Evolutionary conservation across 148 eudicot species (phyloP), one percentile per base, ranked within the genome.

Genomic region (Euryodendron excelsum): DNA sequence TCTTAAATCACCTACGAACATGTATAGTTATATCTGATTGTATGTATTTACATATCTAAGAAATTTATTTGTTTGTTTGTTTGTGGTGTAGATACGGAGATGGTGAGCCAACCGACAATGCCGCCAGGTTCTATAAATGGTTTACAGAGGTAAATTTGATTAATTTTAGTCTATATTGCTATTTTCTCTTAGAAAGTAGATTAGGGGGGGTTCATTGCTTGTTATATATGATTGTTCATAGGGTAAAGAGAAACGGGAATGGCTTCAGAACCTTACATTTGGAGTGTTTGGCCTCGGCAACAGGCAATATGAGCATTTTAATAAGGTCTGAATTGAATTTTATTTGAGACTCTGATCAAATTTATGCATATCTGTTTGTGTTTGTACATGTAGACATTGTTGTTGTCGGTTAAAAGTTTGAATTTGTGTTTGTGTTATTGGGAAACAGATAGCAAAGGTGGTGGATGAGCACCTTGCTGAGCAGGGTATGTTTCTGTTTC

Each of bases 91-190:
- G 99, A 31, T 96, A 96, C 72, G 98, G 99, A 82, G 99, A 96
- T 78, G 99, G 99, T 37, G 99, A 96, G 86, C 99, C 99, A 55
- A 96, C 98, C 3, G 99, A 96, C 76, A 96, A 96, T 86, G 98
- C 98, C 17, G 98, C 98, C 3, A 91, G 95, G 77, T 96, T 96
- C 76, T 90, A 87, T 78, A 96, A 93, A 82, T 96, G 99, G 99
- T 96, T 96, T 76, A 36, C 78, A 1, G 98, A 96, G 98, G 99
- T 96, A 73, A 77, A 45, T 23, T 71, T 59, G 20, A 45, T 59
- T 82, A 25, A 33, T 31, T 56, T 18, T 8, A 4, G 20, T 33
- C 2, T 36, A n/a, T 48, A 15, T 30, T 61, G 66, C 14, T 47
- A 11, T 31, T 20, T 0, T 55, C 36, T 52, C 21, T 15, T 0